Evolutionary conservation across 495 filamentous ascomycete genomes (phyloP).

Genomic region (Penicillium riverlandense): DNA sequence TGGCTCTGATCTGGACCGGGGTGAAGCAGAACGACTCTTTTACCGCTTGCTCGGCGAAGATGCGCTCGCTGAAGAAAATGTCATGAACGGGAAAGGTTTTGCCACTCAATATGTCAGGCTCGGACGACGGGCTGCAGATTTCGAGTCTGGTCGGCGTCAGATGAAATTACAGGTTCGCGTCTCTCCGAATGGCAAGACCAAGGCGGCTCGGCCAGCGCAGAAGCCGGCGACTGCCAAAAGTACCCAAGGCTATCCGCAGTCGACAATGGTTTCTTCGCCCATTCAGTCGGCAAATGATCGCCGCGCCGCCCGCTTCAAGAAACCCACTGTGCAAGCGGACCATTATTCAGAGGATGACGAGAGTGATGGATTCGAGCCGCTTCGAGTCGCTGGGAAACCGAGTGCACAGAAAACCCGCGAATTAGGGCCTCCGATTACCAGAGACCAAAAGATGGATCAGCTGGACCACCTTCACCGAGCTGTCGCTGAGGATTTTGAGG

Average conservation of each 20-base stretch:
- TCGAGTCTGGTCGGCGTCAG: constrained; percentile 40
- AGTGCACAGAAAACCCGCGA: constrained; percentile 25
- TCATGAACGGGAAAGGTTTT: constrained; percentile 52
- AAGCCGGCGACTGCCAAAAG: constrained; percentile 7
- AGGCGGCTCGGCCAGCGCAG: constrained; percentile 12
- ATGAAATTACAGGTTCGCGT: constrained; percentile 54
- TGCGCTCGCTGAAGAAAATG: constrained; percentile 50
- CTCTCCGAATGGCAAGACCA: constrained; percentile 40
- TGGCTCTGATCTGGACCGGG: constrained; percentile 49
- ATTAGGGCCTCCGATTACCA: constrained; percentile 65
- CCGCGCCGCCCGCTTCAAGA: constrained; percentile 25
- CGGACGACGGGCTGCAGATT: constrained; percentile 46
- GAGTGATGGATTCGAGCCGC: constrained; percentile 58
- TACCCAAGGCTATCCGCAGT: constrained; percentile 41
- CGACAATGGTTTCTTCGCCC: constrained; percentile 85
- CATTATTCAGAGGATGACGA: constrained; percentile 38
- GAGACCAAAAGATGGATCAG: constrained; percentile 53
- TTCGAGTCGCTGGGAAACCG: constrained; percentile 35
- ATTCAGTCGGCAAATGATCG: constrained; percentile 49
- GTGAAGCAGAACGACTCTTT: constrained; percentile 58
- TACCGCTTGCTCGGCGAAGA: constrained; percentile 55
- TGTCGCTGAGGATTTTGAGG: constrained; percentile 60
- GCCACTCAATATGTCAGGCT: constrained; percentile 53
- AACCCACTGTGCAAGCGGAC: constrained; percentile 25
- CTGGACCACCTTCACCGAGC: constrained; percentile 55